Evolutionary conservation across 495 filamentous ascomycete genomes (phyloP).

Genomic region (Podospora sp.): DNA sequence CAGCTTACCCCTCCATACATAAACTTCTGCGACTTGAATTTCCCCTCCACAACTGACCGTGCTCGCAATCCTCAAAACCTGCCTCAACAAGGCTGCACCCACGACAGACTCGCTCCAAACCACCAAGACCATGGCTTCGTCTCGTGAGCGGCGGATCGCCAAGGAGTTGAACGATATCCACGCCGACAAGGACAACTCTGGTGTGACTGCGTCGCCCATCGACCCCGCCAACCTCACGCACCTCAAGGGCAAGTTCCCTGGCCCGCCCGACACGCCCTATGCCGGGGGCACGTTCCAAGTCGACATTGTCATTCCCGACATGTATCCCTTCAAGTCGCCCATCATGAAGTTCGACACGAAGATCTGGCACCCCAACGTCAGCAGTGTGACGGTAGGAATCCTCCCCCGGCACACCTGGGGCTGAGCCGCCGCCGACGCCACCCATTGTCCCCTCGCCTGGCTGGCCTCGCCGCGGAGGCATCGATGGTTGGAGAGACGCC

Average conservation of each 20-base stretch:
- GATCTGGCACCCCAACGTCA: constrained; percentile 98
- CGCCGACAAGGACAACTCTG: constrained; percentile 66
- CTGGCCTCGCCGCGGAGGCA: neutral
- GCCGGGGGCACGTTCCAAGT: constrained; percentile 83
- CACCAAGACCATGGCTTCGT: constrained; percentile 64
- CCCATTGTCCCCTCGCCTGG: neutral
- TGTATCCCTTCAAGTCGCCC: constrained; percentile 93
- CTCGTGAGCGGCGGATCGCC: constrained; percentile 77
- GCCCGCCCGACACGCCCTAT: constrained; percentile 92
- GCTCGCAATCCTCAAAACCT: neutral
- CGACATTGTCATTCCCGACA: constrained; percentile 82
- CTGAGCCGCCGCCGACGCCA: neutral
- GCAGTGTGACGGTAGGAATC: constrained; percentile 82
- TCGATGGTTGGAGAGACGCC: neutral
- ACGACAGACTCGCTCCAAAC: neutral
- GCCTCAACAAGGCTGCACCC: neutral
- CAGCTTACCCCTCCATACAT: constrained; percentile 16
- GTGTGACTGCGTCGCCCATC: constrained; percentile 68
- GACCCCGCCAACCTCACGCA: constrained; percentile 75
- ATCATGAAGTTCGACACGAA: constrained; percentile 92
- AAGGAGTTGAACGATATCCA: constrained; percentile 92
- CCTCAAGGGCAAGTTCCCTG: constrained; percentile 79
- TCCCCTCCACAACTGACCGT: constrained; percentile 11
- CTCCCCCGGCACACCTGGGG: neutral
- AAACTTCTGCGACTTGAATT: neutral